phyloP scores from a whole-genome alignment of 202 grass and related monocot species.

The Eragrostis tef region DNA sequence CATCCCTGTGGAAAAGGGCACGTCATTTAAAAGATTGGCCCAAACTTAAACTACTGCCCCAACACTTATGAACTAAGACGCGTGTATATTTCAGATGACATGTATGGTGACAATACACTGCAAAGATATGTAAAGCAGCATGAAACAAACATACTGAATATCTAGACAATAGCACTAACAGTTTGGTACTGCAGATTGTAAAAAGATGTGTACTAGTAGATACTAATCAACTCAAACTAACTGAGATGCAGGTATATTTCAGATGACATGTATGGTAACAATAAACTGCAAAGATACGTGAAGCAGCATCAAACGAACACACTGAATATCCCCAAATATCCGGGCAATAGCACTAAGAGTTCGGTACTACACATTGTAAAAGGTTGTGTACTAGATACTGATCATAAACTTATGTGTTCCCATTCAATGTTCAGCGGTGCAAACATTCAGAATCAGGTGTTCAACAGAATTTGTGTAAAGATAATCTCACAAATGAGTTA shows the following conservation, averaged over 20 bases:
- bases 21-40: constrained; percentile 11
- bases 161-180: not conserved
- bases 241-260: not conserved
- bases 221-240: constrained; percentile 1
- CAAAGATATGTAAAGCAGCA: not conserved
- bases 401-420: not conserved
- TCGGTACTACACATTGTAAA: not conserved
- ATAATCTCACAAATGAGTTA: not conserved
- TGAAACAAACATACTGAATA: constrained; percentile 14
- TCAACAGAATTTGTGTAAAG: constrained; percentile 4
- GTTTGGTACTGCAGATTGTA: not conserved
- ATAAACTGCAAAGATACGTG: no score
- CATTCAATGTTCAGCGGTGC: not conserved
- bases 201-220: not conserved
- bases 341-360: not conserved
- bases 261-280: no score
- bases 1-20: constrained; percentile 54
- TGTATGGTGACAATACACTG: constrained; percentile 8
- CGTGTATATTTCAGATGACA: not conserved
- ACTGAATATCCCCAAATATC: not conserved
- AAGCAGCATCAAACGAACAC: not conserved
- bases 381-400: not conserved
- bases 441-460: not conserved
- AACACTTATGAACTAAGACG: constrained; percentile 2
- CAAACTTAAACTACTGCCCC: not conserved